Percentiles rank a stretch among this genome's conserved stretches.
Evolutionary conservation across 140 eudicot species (phyloP).

Genomic region (Erigeron philadelphicus): DNA sequence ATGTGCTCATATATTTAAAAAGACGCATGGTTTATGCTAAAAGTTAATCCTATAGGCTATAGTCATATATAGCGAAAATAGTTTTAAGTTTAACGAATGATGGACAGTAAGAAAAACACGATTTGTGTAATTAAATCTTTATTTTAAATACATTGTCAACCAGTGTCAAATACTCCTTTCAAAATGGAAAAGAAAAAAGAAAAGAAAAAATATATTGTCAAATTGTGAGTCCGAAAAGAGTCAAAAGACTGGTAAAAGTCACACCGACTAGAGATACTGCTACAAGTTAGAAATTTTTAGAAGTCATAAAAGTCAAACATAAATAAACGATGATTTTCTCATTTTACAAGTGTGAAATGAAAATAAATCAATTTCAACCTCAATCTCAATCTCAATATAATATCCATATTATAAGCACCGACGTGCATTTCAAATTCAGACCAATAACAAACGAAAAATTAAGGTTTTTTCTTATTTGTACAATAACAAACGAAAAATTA

Average conservation of each 20-base stretch:
- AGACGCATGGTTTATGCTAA: too few species aligned
- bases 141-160: too few species aligned
- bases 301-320: slow-evolving; percentile 11
- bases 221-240: not conserved
- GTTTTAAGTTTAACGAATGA: too few species aligned
- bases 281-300: slow-evolving; percentile 5
- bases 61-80: too few species aligned
- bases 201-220: too few species aligned
- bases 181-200: too few species aligned
- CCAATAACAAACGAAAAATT: not conserved
- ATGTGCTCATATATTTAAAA: too few species aligned
- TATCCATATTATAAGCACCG: slow-evolving; percentile 28
- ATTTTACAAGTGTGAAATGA: slow-evolving; percentile 25
- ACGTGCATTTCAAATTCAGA: slow-evolving; percentile 27
- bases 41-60: too few species aligned
- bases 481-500: too few species aligned
- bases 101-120: too few species aligned
- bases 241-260: not conserved
- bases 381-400: not conserved
- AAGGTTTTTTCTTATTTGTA: not conserved
- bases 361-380: not conserved
- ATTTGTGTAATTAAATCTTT: too few species aligned
- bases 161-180: too few species aligned
- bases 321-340: slow-evolving; percentile 10
- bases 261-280: slow-evolving; percentile 16